Conservation (phyloP, 805 yeast genomes). For the Wickerhamomyces queroliae region DNA sequence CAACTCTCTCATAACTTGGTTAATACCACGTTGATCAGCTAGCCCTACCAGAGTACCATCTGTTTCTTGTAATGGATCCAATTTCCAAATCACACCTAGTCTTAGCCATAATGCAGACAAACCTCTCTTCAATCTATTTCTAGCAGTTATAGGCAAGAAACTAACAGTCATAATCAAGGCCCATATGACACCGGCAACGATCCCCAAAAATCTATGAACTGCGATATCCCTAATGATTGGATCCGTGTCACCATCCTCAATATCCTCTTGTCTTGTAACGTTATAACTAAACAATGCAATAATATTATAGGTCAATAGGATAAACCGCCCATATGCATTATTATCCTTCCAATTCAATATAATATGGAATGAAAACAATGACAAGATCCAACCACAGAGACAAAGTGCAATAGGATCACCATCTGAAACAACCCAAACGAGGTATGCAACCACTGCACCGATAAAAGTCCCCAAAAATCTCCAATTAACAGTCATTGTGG, state of each 20-base stretch:
- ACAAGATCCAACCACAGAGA: constrained; percentile 34
- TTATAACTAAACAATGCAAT: constrained; percentile 75
- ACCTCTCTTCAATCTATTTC: constrained; percentile 59
- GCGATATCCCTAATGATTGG: constrained; percentile 75
- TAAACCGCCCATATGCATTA: constrained; percentile 60
- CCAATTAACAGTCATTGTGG: constrained; percentile 73
- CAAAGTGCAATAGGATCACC: constrained; percentile 52
- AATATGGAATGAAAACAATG: constrained; percentile 40
- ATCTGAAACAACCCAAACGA: constrained; percentile 52
- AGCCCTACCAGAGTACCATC: constrained; percentile 20
- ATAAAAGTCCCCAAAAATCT: constrained; percentile 67
- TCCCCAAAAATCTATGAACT: constrained; percentile 69
- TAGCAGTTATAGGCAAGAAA: constrained; percentile 71
- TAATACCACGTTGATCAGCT: constrained; percentile 33
- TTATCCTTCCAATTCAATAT: constrained; percentile 62
- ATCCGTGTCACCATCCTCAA: constrained; percentile 58
- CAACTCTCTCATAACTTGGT: constrained; percentile 53
- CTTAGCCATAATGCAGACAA: constrained; percentile 69
- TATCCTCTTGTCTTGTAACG: constrained; percentile 50
- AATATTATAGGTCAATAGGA: constrained; percentile 69
- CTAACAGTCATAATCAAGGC: constrained; percentile 63
- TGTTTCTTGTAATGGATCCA: constrained; percentile 55
- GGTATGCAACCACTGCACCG: constrained; percentile 61
- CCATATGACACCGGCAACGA: constrained; percentile 69
- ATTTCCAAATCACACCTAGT: constrained; percentile 76